Conservation (phyloP, 1,284 basidiomycete genomes). For the Ceratobasidium sp. region DNA sequence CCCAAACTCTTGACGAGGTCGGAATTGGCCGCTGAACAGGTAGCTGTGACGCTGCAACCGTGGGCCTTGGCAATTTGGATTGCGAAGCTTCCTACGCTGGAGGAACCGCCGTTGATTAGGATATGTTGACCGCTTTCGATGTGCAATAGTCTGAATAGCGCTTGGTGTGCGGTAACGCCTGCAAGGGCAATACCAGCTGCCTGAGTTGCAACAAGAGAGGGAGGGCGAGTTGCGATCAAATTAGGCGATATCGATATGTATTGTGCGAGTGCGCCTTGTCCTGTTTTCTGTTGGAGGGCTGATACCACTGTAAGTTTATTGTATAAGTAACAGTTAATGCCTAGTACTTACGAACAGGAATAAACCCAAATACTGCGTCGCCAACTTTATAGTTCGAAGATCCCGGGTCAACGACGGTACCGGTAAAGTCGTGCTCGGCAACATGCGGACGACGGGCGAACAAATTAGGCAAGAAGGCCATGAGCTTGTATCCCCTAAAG, state of each 20-base stretch:
- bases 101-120: slow-evolving; percentile 73
- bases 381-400: slow-evolving; percentile 64
- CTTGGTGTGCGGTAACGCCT: slow-evolving; percentile 67
- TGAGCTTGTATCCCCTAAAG: slow-evolving; percentile 65
- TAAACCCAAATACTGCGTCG: slow-evolving; percentile 68
- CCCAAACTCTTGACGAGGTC: slow-evolving; percentile 59
- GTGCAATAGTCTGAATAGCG: slow-evolving; percentile 58
- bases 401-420: slow-evolving; percentile 66
- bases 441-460: slow-evolving; percentile 62
- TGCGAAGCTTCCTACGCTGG: slow-evolving; percentile 69
- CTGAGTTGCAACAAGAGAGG: slow-evolving; percentile 61
- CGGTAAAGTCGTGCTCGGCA: slow-evolving; percentile 70
- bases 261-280: slow-evolving; percentile 65
- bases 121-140: slow-evolving; percentile 63
- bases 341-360: slow-evolving; percentile 56
- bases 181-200: slow-evolving; percentile 69
- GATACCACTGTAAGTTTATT: slow-evolving; percentile 18
- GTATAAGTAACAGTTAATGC: neutral
- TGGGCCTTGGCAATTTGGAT: slow-evolving; percentile 72
- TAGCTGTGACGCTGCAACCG: slow-evolving; percentile 65
- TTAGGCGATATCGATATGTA: slow-evolving; percentile 62
- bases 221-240: slow-evolving; percentile 60
- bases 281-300: slow-evolving; percentile 49
- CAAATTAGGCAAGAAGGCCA: slow-evolving; percentile 63
- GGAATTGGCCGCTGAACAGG: slow-evolving; percentile 65